These are phyloP conservation scores for Pythium aquatile DNA, from an alignment of 352 stramenopile species.

Conservation along the genomic window DNA sequence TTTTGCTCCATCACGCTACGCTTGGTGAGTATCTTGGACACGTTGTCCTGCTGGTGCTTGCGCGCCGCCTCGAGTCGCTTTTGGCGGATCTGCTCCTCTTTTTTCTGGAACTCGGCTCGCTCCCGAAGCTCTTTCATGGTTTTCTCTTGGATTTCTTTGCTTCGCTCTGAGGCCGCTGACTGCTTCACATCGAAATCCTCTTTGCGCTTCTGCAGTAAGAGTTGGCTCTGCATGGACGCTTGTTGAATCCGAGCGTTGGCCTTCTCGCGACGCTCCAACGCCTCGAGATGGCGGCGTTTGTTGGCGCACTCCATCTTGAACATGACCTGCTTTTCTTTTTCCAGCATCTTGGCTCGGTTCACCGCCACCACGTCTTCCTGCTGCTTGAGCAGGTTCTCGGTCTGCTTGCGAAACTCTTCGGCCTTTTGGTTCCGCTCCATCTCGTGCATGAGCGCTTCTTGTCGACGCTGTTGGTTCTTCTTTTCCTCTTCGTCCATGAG, in stretches of 20 bases:
- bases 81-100: constrained; percentile 66
- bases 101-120: constrained; percentile 51
- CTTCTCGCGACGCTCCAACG: constrained; percentile 49
- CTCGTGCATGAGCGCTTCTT: constrained; percentile 50
- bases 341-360: constrained; percentile 55
- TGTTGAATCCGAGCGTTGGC: constrained; percentile 52
- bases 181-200: constrained; percentile 67
- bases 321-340: constrained; percentile 60
- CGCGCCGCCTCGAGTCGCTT: constrained; percentile 57
- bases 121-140: constrained; percentile 57
- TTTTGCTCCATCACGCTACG: constrained; percentile 42
- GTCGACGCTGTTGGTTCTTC: constrained; percentile 33
- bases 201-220: constrained; percentile 58
- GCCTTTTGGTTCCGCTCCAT: constrained; percentile 58
- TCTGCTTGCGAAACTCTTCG: constrained; percentile 67
- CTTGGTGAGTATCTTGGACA: constrained; percentile 41
- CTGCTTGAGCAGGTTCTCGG: constrained; percentile 55
- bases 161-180: constrained; percentile 39
- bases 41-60: constrained; percentile 39
- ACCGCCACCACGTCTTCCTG: constrained; percentile 54
- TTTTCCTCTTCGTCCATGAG: constrained; percentile 43
- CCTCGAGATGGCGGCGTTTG: constrained; percentile 50
- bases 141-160: constrained; percentile 62
- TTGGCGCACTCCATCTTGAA: constrained; percentile 60
- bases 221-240: constrained; percentile 55